Evolutionary conservation across 768 basidiomycete genomes (phyloP), one percentile per base, ranked within the genome.

Genomic region (Paxillus rubicundulus): DNA sequence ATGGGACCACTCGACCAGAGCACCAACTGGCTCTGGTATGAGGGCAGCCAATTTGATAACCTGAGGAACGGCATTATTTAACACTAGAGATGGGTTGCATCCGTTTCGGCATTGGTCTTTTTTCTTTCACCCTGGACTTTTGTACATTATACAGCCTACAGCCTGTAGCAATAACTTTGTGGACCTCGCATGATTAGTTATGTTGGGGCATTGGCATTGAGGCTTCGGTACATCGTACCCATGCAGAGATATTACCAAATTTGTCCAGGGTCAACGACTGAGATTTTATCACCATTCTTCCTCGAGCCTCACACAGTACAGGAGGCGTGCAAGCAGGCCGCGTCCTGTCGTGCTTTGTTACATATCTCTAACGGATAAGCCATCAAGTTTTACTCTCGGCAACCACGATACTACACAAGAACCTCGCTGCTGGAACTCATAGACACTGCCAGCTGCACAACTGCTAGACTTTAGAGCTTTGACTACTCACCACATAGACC

Each of bases 1-100:
- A 89, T 94, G 82, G 88, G 86, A 12, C 74, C 77, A 10, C 68
- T 93, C 54, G 88, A 94, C 59, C 72, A 67, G 54, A 79, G 76
- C 49, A 72, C 79, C 34, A 99, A 99, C 67, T 96, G 94, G 85
- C 72, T 99, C 57, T 65, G 67, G 39, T 98, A 96, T 64, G 78
- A 82, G 62, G 70, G 76, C 36, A 90, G 89, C 62, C 80, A 81
- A 72, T 94, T 86, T 64, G 86, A 89, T 39, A 94, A 95, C 66
- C 71, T 95, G 76, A 77, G 76, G 62, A 79, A 79, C 13, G 86
- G 89, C 36, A 89, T 89, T 9, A 60, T 71, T 47, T 69, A 69
- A 58, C 30, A 46, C n/a, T 27, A 13, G 28, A 10, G 45, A 36
- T 27, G 16, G n/a, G 41, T 49, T 18, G 12, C 12, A 30, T n/a